Base-by-base conservation (phyloP, 257 asterid species). In the Ilex asprella region DNA sequence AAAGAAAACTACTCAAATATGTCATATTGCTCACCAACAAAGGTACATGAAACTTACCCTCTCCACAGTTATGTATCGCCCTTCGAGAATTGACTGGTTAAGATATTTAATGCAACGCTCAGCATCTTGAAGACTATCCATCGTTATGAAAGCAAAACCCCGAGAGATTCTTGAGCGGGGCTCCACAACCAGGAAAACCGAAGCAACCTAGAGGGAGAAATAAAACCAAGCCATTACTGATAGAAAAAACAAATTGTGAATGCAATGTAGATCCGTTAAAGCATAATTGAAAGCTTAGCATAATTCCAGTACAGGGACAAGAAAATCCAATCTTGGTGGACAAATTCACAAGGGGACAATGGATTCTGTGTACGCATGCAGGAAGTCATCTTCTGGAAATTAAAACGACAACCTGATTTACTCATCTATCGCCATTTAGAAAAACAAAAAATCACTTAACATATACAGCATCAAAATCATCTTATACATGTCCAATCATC, bases 101-200 rank as follows among this genome's bases (percentile, higher is more conserved):
- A 93, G 95, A 81, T 89, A 88, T 67, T 93, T 93, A 75, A 93
- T 71, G 71, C 99, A 89, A 67, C 85, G 94, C 63, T 74, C 77
- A 13, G 99, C 96, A 84, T 84, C 99, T 75, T 93, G 97, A 35
- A 61, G 14, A 54, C 78, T 44, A 54, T 82, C 97, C 99, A 93
- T 93, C 7, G 93, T 89, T 65, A 93, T 62, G 63, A 93, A 93
- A 31, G 96, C 91, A 85, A 93, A 89, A 57, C 99, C 99, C 68
- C 97, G 97, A 66, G 99, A 93, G 56, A 87, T 69, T 41, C 96
- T 88, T 59, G 99, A 79, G 5, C 95, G 86, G 3, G 97, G 99
- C 76, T 93, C 99, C 73, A 86, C 91, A 30, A 93, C 97, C 85
- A 90, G 70, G 64, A 84, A 87, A 13, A 84, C 89, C 39, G 96